Evolutionary conservation across 2,329 filamentous ascomycete genomes (phyloP).

Genomic region (Mycosphaerella sp.): DNA sequence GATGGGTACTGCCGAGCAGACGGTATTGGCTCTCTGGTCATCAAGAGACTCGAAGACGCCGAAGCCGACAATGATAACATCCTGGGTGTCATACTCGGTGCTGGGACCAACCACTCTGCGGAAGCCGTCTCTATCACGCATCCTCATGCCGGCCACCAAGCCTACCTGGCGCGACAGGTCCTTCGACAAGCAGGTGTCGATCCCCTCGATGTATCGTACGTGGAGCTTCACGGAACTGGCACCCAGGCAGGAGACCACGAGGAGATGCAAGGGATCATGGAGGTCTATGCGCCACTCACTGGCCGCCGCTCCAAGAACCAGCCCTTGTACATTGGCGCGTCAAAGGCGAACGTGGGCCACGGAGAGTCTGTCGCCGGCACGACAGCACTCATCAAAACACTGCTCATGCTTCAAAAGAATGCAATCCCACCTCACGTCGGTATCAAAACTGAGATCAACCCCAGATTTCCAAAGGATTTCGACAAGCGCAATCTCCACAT

Average conservation of each 20-base stretch:
- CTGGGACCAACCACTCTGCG: slow-evolving; percentile 16
- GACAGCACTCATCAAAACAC: slow-evolving; percentile 58
- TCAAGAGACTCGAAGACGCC: slow-evolving; percentile 33
- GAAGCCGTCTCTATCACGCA: slow-evolving; percentile 18
- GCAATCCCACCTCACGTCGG: slow-evolving; percentile 60
- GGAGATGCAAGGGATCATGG: slow-evolving; percentile 16
- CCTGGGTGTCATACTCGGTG: slow-evolving; percentile 13
- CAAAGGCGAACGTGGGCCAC: slow-evolving; percentile 32
- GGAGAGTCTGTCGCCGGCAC: slow-evolving; percentile 32
- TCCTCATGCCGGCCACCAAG: slow-evolving; percentile 20
- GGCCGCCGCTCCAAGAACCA: slow-evolving; percentile 7
- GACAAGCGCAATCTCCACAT: slow-evolving; percentile 55
- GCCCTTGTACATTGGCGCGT: slow-evolving; percentile 23
- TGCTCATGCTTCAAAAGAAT: slow-evolving; percentile 59
- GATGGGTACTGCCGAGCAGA: slow-evolving; percentile 33
- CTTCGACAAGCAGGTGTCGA: slow-evolving; percentile 14
- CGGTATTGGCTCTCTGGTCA: slow-evolving; percentile 24
- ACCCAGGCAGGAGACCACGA: slow-evolving; percentile 18
- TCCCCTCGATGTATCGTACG: slow-evolving; percentile 15
- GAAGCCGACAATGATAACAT: slow-evolving; percentile 32
- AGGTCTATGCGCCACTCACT: slow-evolving; percentile 16
- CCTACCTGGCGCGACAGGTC: slow-evolving; percentile 5
- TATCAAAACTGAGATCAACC: slow-evolving; percentile 60
- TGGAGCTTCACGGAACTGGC: slow-evolving; percentile 22
- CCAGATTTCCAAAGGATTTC: slow-evolving; percentile 53